Evolutionary conservation across 306 rosid genomes (phyloP).

Genomic region (Prunus mira): DNA sequence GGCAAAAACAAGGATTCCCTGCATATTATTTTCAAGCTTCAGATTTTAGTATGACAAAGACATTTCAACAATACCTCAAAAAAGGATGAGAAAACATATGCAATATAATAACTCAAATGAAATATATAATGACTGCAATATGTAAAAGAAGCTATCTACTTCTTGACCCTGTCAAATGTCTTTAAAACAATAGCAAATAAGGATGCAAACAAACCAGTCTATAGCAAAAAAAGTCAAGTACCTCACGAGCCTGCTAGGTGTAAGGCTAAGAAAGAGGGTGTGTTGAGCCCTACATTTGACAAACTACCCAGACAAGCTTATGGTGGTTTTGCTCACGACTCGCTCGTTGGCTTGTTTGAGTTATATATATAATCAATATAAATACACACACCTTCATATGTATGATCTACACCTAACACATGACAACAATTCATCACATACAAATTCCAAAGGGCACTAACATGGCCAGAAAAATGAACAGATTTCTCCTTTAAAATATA

Average conservation of each 20-base stretch:
- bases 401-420: background rate
- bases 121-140: background rate
- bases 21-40: constrained; percentile 6
- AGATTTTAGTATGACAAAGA: background rate
- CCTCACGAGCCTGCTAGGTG: background rate
- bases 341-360: background rate
- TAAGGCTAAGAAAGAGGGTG: background rate
- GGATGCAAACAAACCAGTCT: background rate
- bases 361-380: background rate
- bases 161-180: background rate
- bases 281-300: background rate
- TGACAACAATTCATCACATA: background rate
- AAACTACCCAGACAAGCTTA: background rate
- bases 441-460: background rate
- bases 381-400: background rate
- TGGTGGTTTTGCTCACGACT: background rate
- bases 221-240: background rate
- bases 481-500: background rate
- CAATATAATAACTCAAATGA: background rate
- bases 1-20: constrained; percentile 99
- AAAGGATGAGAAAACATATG: background rate
- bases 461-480: background rate
- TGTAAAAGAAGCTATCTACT: background rate
- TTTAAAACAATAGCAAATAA: background rate
- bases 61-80: background rate